phyloP scores from a whole-genome alignment of 1,284 basidiomycete genomes.

The Mycosarcoma maydis region DNA sequence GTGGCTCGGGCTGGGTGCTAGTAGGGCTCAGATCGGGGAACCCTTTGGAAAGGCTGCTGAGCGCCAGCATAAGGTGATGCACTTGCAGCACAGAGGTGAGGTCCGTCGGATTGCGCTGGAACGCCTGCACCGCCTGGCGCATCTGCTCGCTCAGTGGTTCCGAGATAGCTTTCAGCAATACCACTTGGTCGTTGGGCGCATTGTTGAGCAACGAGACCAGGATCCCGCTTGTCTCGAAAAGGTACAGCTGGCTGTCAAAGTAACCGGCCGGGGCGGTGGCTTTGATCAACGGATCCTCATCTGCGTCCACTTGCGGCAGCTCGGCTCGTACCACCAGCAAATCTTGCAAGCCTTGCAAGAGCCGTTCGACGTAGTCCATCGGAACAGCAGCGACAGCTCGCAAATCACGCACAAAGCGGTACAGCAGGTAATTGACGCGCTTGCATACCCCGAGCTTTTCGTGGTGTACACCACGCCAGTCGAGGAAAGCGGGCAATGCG shows the following conservation, averaged over 20 bases:
- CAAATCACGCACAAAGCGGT: conserved; percentile 86
- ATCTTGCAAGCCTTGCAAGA: conserved; percentile 68
- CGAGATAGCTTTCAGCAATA: conserved; percentile 75
- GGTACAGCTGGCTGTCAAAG: conserved; percentile 92
- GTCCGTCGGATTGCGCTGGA: conserved; percentile 69
- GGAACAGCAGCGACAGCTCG: conserved; percentile 79
- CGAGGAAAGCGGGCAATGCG: conserved; percentile 88
- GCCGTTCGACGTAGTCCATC: conserved; percentile 74
- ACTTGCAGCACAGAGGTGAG: conserved; percentile 82
- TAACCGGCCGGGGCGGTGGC: conserved; percentile 78
- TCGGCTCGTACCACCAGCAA: conserved; percentile 70
- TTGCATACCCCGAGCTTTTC: conserved; percentile 77
- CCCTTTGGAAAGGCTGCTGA: conserved; percentile 94
- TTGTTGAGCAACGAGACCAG: conserved; percentile 81
- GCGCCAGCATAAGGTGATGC: conserved; percentile 95
- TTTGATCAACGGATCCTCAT: conserved; percentile 76
- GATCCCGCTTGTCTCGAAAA: conserved; percentile 91
- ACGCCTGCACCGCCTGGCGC: conserved; percentile 74
- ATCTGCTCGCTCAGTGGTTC: conserved; percentile 84
- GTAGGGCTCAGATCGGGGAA: conserved; percentile 74
- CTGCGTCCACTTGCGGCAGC: conserved; percentile 71
- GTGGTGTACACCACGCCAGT: conserved; percentile 88
- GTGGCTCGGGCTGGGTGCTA: conserved; percentile 74
- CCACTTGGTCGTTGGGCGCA: conserved; percentile 76
- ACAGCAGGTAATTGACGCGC: conserved; percentile 90